Base-by-base conservation (phyloP, 2,329 filamentous ascomycete species). In the Nemania abortiva region DNA sequence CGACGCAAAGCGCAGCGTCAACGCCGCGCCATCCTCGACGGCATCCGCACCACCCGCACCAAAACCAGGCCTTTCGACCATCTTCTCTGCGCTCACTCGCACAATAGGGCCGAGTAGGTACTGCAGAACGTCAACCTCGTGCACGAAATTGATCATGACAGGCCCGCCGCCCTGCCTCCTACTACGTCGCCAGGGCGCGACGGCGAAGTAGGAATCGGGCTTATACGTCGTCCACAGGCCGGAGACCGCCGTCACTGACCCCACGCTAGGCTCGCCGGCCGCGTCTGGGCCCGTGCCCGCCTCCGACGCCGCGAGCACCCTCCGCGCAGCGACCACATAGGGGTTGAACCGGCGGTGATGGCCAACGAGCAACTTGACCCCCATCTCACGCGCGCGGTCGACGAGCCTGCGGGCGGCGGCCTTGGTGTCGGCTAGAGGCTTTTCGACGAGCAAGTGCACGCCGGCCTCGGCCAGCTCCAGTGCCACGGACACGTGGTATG, bases 271-370 rank as follows among this genome's bases (percentile, higher is more conserved):
- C n/a, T n/a, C n/a, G n/a, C n/a, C n/a, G n/a, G n/a, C n/a, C n/a
- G n/a, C n/a, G n/a, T n/a, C n/a, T n/a, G n/a, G n/a, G n/a, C n/a
- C n/a, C n/a, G n/a, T n/a, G 10, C 42, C 42, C 42, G 42, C 5
- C 18, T 45, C 42, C n/a, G n/a, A n/a, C n/a, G n/a, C n/a, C n/a
- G n/a, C n/a, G 22, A 64, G 42, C 3, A 64, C 53, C 31, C 57
- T 57, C 31, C 18, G 39, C 10, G 62, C 53, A n/a, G 62, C 62
- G 15, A 58, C 54, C 0, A 64, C 18, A 15, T 64, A 64, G 2
- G 62, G 62, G 42, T 64, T 57, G 45, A 64, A 64, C 1, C 62
- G 62, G 15, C 62, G 53, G 15, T 64, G 62, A 18, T 58, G 62
- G 3, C 62, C 62, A 4, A 64, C 63, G 50, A 62, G 50, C 18